A percentile compares a stretch with the other conserved stretches of the same genome.
Conservation (phyloP, 176 grass and related monocot species). For the Hyparrhenia diplandra region DNA sequence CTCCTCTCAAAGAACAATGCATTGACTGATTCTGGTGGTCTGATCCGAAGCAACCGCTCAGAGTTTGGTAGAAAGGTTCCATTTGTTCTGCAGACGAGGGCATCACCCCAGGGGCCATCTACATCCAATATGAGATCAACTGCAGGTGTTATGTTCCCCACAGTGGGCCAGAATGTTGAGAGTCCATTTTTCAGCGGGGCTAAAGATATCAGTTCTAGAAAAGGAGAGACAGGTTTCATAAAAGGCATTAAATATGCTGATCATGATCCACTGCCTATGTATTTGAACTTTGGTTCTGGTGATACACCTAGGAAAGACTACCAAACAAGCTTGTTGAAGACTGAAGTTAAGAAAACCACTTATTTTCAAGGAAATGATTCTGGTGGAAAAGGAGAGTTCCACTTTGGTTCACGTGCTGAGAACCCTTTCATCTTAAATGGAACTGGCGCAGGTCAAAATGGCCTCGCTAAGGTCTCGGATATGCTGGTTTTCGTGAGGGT, state of each 20-base stretch:
- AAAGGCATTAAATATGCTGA: constrained; percentile 36
- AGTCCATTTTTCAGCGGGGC: constrained; percentile 33
- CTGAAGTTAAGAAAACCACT: constrained; percentile 33
- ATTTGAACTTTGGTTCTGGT: constrained; percentile 37
- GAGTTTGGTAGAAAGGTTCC: constrained; percentile 51
- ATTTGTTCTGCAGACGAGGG: constrained; percentile 46
- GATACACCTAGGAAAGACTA: constrained; percentile 42
- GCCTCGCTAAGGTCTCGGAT: constrained; percentile 27
- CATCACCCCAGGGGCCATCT: constrained; percentile 25
- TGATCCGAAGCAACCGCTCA: constrained; percentile 17
- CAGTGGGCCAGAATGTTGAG: constrained; percentile 32
- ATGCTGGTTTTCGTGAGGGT: constrained; percentile 14
- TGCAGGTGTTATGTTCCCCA: constrained; percentile 31
- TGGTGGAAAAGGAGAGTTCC: constrained; percentile 40
- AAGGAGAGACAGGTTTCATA: constrained; percentile 33
- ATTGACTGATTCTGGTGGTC: constrained; percentile 21
- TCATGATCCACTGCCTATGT: constrained; percentile 30
- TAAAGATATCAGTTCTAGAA: constrained; percentile 37
- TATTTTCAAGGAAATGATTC: constrained; percentile 41
- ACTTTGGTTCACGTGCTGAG: constrained; percentile 36
- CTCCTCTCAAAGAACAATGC: constrained; percentile 28
- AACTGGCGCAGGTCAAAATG: constrained; percentile 25
- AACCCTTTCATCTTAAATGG: constrained; percentile 39
- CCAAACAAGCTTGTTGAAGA: constrained; percentile 29
- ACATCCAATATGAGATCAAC: constrained; percentile 36